phyloP scores from a whole-genome alignment of 352 stramenopile genomes.

The Phytopythium delawarense region DNA sequence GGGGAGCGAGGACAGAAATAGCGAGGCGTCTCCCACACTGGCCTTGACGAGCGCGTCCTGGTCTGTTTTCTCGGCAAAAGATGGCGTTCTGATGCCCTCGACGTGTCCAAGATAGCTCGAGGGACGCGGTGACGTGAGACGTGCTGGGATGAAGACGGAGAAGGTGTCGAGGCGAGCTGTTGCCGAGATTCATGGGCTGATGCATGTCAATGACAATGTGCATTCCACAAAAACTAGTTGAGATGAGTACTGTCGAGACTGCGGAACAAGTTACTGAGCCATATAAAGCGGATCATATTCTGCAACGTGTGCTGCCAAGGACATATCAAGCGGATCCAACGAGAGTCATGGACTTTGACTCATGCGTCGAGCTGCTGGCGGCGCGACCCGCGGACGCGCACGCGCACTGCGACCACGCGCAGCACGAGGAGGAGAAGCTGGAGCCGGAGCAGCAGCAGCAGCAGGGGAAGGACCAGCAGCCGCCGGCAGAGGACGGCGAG shows the following conservation, averaged over 20 bases:
- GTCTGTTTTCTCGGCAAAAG: background rate
- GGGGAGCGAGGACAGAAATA: background rate
- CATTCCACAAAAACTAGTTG: too few species aligned
- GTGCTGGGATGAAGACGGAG: too few species aligned
- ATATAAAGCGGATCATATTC: too few species aligned
- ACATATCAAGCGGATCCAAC: background rate
- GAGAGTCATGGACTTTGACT: conserved; percentile 58
- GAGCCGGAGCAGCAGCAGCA: background rate
- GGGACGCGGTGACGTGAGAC: too few species aligned
- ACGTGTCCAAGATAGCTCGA: background rate
- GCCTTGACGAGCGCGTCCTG: background rate
- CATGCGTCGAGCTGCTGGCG: conserved; percentile 61
- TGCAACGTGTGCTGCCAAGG: background rate
- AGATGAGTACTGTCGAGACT: too few species aligned
- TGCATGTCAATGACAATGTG: too few species aligned
- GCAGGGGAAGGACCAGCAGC: background rate
- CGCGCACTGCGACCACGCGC: conserved; percentile 46
- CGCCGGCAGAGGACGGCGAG: conserved; percentile 7
- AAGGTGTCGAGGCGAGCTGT: too few species aligned
- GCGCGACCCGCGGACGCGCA: conserved; percentile 52
- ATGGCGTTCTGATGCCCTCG: background rate
- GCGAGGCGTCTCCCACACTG: background rate
- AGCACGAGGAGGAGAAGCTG: conserved; percentile 15
- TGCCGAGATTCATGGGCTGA: too few species aligned
- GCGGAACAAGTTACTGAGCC: too few species aligned